These are phyloP conservation scores for Pyracantha coccinea DNA, from an alignment of 331 rosid species.

Conservation along the genomic window DNA sequence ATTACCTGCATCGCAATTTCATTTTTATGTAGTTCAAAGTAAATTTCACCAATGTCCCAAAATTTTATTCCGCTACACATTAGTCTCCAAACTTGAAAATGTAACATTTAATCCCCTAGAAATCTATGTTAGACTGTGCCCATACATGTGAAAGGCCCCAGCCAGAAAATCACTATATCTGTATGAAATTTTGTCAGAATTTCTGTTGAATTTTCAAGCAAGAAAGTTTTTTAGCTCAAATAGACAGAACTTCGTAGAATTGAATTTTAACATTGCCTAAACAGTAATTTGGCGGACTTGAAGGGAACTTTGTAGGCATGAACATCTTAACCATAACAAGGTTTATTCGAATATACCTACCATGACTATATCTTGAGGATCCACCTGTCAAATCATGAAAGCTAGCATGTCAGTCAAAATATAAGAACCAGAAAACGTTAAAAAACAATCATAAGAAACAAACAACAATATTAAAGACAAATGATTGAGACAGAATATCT, in stretches of 20 bases:
- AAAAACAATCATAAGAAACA: neutral
- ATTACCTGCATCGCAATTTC: neutral
- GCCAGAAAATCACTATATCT: neutral
- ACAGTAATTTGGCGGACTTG: neutral
- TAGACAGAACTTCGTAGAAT: neutral
- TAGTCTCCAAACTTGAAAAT: neutral
- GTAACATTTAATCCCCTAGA: neutral
- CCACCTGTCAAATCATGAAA: constrained; percentile 60
- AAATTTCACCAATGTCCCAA: neutral
- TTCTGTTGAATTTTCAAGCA: neutral
- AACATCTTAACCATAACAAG: neutral
- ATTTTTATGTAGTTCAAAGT: neutral
- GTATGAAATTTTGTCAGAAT: neutral
- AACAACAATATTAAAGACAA: too few relatives aligned
- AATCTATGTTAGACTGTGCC: neutral
- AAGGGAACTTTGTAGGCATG: neutral
- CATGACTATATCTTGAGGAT: constrained; percentile 99
- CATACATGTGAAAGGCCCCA: neutral
- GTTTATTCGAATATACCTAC: constrained; percentile 31
- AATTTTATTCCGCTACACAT: neutral
- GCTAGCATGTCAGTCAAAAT: constrained; percentile 15
- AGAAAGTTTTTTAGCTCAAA: neutral
- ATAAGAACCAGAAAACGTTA: neutral
- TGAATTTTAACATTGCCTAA: neutral
- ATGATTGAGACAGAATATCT: constrained; percentile 4